Conservation (phyloP, 140 eudicot species). For the Bidens hawaiensis region DNA sequence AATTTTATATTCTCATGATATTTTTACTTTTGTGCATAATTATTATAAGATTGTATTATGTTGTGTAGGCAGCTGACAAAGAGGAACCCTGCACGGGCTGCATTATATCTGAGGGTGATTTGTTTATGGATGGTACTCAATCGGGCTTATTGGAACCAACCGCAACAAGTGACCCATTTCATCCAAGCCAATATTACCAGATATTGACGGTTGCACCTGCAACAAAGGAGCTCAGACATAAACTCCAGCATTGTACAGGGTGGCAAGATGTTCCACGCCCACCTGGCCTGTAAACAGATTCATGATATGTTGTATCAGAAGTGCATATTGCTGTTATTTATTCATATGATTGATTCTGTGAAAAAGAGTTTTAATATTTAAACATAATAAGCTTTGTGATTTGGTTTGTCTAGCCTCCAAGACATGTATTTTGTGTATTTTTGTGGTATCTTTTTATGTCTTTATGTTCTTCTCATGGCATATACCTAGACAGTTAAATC, state of each 20-base stretch:
- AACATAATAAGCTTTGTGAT: background rate
- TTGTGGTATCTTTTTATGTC: background rate
- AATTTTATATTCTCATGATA: background rate
- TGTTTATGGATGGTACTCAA: slow-evolving; percentile 54
- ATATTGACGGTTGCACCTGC: slow-evolving; percentile 59
- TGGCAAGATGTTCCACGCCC: slow-evolving; percentile 56
- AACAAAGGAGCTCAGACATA: slow-evolving; percentile 43
- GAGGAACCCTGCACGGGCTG: slow-evolving; percentile 53
- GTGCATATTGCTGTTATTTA: background rate
- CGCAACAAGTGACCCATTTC: slow-evolving; percentile 30
- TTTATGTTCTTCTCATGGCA: background rate
- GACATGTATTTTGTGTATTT: background rate
- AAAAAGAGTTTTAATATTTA: background rate
- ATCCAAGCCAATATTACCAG: slow-evolving; percentile 55
- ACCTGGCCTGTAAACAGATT: slow-evolving; percentile 22
- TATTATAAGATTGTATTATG: background rate
- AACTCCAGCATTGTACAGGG: slow-evolving; percentile 55
- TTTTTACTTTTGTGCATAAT: background rate
- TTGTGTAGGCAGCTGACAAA: slow-evolving; percentile 69
- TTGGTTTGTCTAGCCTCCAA: background rate
- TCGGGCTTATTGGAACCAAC: slow-evolving; percentile 34
- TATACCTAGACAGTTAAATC: too few relatives aligned
- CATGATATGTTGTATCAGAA: background rate
- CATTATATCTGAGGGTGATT: slow-evolving; percentile 73
- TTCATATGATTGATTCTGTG: background rate